A percentile compares a stretch with the other conserved stretches of the same genome.
These are phyloP conservation scores for Fusarium longipes DNA, from an alignment of 2,329 filamentous ascomycete species.

Conservation along the genomic window DNA sequence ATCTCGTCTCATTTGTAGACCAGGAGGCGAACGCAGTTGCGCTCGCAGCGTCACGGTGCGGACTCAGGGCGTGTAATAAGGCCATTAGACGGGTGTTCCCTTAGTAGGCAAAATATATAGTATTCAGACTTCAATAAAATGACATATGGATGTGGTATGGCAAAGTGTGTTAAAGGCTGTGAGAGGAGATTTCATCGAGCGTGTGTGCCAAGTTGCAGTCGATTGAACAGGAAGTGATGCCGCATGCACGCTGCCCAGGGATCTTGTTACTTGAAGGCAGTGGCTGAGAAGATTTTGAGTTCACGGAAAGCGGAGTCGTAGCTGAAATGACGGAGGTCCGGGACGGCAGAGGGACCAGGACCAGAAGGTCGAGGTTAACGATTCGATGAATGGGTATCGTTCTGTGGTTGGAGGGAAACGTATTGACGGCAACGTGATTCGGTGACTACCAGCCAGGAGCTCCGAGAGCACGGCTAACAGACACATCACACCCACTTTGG, in stretches of 20 bases:
- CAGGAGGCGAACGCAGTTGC: conserved; percentile 28
- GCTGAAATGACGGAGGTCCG: conserved; percentile 39
- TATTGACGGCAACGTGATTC: conserved; percentile 32
- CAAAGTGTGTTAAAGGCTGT: conserved; percentile 16
- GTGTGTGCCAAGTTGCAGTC: conserved; percentile 17
- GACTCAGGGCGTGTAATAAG: conserved; percentile 12
- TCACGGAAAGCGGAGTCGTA: conserved; percentile 36
- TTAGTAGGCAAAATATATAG: conserved; percentile 16
- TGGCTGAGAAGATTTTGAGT: conserved; percentile 40
- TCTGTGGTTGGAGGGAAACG: conserved; percentile 21
- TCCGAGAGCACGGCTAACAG: conserved; percentile 20
- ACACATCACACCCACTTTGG: conserved; percentile 38
- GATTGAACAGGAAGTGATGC: conserved; percentile 20
- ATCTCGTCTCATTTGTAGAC: conserved; percentile 15
- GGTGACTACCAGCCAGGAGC: conserved; percentile 13
- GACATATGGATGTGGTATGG: background rate
- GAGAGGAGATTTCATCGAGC: conserved; percentile 12
- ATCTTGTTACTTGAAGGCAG: conserved; percentile 30
- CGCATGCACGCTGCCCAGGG: conserved; percentile 25
- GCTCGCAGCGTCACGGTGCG: conserved; percentile 28
- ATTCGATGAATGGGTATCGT: conserved; percentile 32
- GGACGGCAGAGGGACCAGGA: conserved; percentile 17
- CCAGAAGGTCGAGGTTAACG: conserved; percentile 9
- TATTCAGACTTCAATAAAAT: conserved; percentile 4
- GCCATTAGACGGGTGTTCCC: conserved; percentile 13